These are phyloP conservation scores for Blastobotrys peoriensis DNA, from an alignment of 805 yeast genomes.

Conservation along the genomic window DNA sequence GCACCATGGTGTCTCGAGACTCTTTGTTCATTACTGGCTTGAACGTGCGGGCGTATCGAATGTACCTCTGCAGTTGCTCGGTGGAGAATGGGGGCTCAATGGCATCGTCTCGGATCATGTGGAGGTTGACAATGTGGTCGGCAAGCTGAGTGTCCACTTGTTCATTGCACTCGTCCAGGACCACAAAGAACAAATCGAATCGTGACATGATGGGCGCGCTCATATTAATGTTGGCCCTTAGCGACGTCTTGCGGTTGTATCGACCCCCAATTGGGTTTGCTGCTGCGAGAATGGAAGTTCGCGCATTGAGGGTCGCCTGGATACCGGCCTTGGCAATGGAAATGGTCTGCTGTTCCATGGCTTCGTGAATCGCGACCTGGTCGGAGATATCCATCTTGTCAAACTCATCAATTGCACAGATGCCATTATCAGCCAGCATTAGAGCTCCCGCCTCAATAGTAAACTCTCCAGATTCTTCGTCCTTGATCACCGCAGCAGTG, in stretches of 20 bases:
- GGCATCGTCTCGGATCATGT: constrained; percentile 85
- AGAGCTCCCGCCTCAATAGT: constrained; percentile 98
- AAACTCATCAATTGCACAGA: constrained; percentile 97
- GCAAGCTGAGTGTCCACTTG: constrained; percentile 85
- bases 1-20: constrained; percentile 71
- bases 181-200: constrained; percentile 90
- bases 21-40: constrained; percentile 80
- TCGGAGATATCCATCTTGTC: constrained; percentile 95
- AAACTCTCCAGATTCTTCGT: constrained; percentile 94
- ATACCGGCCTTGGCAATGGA: constrained; percentile 98
- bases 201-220: constrained; percentile 99
- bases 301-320: constrained; percentile 93
- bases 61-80: constrained; percentile 81
- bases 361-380: constrained; percentile 98
- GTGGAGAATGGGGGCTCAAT: constrained; percentile 84
- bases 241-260: constrained; percentile 78
- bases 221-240: constrained; percentile 85
- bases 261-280: constrained; percentile 98
- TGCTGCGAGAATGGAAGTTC: constrained; percentile 96
- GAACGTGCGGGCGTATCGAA: constrained; percentile 87
- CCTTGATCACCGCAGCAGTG: constrained; percentile 96
- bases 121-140: constrained; percentile 85
- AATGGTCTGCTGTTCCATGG: constrained; percentile 99
- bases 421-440: constrained; percentile 97
- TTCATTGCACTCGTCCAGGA: constrained; percentile 91